A percentile compares a stretch with the other conserved stretches of the same genome.
Evolutionary conservation across 345 rosid species (phyloP).

Genomic region (Salix dunnii): DNA sequence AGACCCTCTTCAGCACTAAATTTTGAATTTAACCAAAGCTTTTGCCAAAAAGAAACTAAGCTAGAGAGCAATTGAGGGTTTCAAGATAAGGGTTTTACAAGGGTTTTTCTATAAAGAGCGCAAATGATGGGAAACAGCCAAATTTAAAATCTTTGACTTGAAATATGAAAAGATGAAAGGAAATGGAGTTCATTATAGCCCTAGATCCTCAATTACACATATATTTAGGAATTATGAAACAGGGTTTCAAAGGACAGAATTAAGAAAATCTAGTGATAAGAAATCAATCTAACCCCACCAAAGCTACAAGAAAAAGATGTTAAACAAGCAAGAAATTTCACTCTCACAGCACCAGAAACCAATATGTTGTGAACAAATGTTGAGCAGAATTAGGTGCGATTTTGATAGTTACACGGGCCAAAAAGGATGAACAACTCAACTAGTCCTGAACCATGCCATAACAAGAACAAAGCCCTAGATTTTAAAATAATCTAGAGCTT

Average conservation of each 20-base stretch:
- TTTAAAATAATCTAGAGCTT: constrained; percentile 21
- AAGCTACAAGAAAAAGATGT: not conserved
- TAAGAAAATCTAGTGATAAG: not conserved
- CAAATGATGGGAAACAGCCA: not conserved
- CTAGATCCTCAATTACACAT: not conserved
- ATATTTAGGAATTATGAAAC: not conserved
- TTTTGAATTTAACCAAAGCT: not conserved
- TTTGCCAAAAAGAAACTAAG: not conserved
- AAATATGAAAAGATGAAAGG: not conserved
- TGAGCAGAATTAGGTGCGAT: not conserved
- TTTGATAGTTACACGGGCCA: not conserved
- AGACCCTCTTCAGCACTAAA: not conserved
- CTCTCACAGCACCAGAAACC: not conserved
- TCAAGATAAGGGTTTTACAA: constrained; percentile 10
- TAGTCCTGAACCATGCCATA: not conserved
- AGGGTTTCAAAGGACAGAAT: not conserved
- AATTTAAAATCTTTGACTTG: not conserved
- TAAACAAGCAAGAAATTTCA: not conserved
- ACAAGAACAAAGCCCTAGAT: constrained; percentile 22
- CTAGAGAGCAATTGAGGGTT: not conserved
- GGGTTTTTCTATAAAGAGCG: constrained; percentile 5
- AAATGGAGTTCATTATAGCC: not conserved
- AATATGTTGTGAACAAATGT: not conserved
- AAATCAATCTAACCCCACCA: constrained; percentile 10
- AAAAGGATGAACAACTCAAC: not conserved